phyloP scores from a whole-genome alignment of 2,329 filamentous ascomycete species.

The Alternaria longipes region DNA sequence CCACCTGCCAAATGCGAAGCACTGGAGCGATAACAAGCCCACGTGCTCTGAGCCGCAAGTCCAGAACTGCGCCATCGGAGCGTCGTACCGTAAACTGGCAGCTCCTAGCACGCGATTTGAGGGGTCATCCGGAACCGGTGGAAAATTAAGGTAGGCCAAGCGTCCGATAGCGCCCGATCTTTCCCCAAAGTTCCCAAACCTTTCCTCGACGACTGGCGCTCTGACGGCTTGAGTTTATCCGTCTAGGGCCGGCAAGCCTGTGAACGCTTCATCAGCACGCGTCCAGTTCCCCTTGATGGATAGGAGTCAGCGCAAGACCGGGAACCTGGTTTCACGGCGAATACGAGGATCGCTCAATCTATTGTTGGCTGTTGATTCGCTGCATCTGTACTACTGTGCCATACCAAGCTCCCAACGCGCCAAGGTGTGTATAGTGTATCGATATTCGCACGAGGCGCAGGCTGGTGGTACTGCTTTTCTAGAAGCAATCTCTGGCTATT shows the following conservation, averaged over 20 bases:
- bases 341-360: neutral
- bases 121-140: slow-evolving; percentile 20
- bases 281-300: neutral
- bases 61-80: slow-evolving; percentile 28
- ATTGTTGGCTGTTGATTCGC: neutral
- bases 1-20: neutral
- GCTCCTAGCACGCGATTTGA: slow-evolving; percentile 10
- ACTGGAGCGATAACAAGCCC: neutral
- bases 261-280: neutral
- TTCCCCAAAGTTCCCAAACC: slow-evolving; percentile 20
- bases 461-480: neutral
- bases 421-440: slow-evolving; percentile 6
- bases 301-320: neutral
- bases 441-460: neutral
- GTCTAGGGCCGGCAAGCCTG: slow-evolving; percentile 1
- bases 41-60: slow-evolving; percentile 10
- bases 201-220: slow-evolving; percentile 21
- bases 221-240: slow-evolving; percentile 11
- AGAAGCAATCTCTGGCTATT: neutral
- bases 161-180: slow-evolving; percentile 34
- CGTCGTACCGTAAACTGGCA: slow-evolving; percentile 20
- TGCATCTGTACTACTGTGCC: neutral
- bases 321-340: neutral
- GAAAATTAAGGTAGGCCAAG: slow-evolving; percentile 47
- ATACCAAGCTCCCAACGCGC: slow-evolving; percentile 2